These are phyloP conservation scores for Zygotorulaspora sp. DNA, from an alignment of 805 yeast species.

Conservation along the genomic window DNA sequence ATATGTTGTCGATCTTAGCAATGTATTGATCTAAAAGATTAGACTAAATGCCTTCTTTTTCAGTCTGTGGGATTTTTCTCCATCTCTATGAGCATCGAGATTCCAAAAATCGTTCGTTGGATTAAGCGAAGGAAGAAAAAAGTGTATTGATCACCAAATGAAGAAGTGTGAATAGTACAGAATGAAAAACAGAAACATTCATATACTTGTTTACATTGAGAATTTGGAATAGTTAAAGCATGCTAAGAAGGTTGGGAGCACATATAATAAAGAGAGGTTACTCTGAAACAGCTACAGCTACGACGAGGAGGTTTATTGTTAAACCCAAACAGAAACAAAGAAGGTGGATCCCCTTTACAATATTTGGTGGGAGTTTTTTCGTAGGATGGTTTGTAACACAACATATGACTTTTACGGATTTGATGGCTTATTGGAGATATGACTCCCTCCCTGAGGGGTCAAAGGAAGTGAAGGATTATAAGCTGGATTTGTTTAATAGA, in stretches of 20 bases:
- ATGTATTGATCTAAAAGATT: no score
- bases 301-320: conserved; percentile 13
- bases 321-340: conserved; percentile 9
- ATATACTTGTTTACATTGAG: not conserved
- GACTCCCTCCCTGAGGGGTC: conserved; percentile 31
- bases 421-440: conserved; percentile 34
- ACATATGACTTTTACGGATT: conserved; percentile 35
- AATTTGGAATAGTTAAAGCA: no score
- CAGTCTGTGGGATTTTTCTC: no score
- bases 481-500: conserved; percentile 41
- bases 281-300: conserved; percentile 5
- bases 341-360: conserved; percentile 26
- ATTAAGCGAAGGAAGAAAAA: not conserved
- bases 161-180: no score
- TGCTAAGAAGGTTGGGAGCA: conserved; percentile 15
- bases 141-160: no score
- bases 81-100: no score
- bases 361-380: conserved; percentile 31
- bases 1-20: conserved; percentile 7
- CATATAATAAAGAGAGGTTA: conserved; percentile 8
- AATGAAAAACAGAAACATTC: no score
- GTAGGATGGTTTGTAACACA: conserved; percentile 33
- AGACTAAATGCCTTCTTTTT: no score
- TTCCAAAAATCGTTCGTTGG: no score
- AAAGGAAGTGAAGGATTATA: conserved; percentile 30